Evolutionary conservation across 2,329 filamentous ascomycete species (phyloP).

Genomic region (Ascochyta lentis): DNA sequence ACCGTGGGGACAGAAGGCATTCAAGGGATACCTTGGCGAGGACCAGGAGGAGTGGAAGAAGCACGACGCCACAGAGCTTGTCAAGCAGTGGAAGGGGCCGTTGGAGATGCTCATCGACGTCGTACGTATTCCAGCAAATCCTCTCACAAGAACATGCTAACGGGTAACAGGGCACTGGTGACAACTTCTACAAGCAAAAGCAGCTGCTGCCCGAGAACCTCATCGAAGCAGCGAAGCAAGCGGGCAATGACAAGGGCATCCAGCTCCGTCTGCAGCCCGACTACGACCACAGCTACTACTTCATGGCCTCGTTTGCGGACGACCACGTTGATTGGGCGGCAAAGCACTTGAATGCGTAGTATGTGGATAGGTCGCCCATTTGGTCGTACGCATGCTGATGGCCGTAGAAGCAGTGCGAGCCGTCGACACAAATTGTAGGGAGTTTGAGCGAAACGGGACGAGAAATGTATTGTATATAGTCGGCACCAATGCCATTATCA

Average conservation of each 20-base stretch:
- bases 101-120: conserved; percentile 88
- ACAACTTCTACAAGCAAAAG: conserved; percentile 95
- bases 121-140: conserved; percentile 58
- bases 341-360: conserved; percentile 74
- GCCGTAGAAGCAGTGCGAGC: conserved; percentile 42
- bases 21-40: conserved; percentile 85
- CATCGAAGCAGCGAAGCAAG: conserved; percentile 76
- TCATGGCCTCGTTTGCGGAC: conserved; percentile 87
- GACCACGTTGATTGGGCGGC: conserved; percentile 93
- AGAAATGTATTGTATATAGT: conserved; percentile 4
- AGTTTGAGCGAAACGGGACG: background rate
- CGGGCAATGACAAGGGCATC: conserved; percentile 73
- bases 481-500: background rate
- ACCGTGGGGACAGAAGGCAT: conserved; percentile 96
- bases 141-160: conserved; percentile 7
- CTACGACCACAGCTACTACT: conserved; percentile 98
- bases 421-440: conserved; percentile 36
- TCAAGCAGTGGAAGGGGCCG: conserved; percentile 75
- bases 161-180: conserved; percentile 75
- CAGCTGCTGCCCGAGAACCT: conserved; percentile 96
- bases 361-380: conserved; percentile 27
- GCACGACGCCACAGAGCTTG: conserved; percentile 90
- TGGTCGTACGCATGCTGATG: conserved; percentile 30
- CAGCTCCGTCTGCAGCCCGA: conserved; percentile 84
- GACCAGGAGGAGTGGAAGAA: conserved; percentile 78